Base-by-base conservation (phyloP, 2,329 filamentous ascomycete species). In the Sclerotinia trifoliorum region DNA sequence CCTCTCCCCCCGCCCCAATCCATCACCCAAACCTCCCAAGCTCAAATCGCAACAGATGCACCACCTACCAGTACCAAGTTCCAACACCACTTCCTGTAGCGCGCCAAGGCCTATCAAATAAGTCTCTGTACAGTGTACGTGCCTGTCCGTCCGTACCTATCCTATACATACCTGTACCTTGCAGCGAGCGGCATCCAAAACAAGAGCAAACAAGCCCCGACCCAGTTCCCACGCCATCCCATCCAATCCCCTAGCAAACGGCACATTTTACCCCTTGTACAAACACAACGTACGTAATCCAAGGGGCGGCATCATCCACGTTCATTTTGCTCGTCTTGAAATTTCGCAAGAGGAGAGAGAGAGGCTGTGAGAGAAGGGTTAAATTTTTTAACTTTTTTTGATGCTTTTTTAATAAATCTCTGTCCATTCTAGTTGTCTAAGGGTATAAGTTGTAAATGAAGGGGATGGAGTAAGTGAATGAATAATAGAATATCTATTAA, bases 101-200 rank as follows among this genome's bases (percentile, higher is more conserved):
- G n/a, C 55, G 55, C 55, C 55, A 42, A 57, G 55, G 29, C 21
- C 55, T 57, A 39, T 57, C 55, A 19, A 42, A 42, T 19, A 24
- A 35, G 15, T 10, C 35, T 35, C 35, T 35, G 32, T 32, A 32
- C 29, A 5, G 2, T 29, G n/a, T n/a, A n/a, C n/a, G n/a, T n/a
- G n/a, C n/a, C n/a, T n/a, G n/a, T n/a, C n/a, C n/a, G n/a, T n/a
- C 29, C 29, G 29, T 32, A 32, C 29, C 2, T 35, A 35, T 7
- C 32, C 32, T 7, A 5, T 35, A 35, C 32, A 24, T 35, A 24
- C 15, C 32, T 35, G 55, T 57, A 57, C 55, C 55, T 57, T 57
- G 55, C 55, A 57, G 35, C 35, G 10, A 35, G 55, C 55, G 55
- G 32, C n/a, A 57, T 32, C 55, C 55, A 13, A 57, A 56, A 57